A percentile compares a stretch with the other conserved stretches of the same genome.
Evolutionary conservation across 352 stramenopile genomes (phyloP).

Genomic region (Globisporangium alternatum): DNA sequence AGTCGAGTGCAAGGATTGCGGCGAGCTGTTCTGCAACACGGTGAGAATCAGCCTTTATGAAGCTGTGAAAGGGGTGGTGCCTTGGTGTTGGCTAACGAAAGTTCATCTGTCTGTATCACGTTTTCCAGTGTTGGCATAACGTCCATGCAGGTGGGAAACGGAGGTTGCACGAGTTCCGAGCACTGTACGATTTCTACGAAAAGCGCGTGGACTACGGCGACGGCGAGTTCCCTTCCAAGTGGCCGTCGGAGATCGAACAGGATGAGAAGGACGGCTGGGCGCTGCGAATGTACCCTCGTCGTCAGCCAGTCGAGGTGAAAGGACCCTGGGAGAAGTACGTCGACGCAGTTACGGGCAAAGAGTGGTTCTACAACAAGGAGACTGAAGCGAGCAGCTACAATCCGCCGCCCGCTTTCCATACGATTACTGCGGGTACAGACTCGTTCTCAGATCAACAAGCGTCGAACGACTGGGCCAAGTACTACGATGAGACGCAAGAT

Average conservation of each 20-base stretch:
- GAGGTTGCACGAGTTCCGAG: conserved; percentile 77
- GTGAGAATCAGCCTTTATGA: conserved; percentile 22
- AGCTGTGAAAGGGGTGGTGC: neutral
- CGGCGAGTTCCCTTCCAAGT: conserved; percentile 87
- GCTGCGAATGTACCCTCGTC: conserved; percentile 51
- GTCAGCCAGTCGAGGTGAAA: conserved; percentile 38
- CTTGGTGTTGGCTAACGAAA: neutral
- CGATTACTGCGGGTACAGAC: neutral
- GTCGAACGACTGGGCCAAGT: conserved; percentile 50
- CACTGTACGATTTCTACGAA: conserved; percentile 90
- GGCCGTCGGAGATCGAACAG: conserved; percentile 88
- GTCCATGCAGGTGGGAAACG: conserved; percentile 87
- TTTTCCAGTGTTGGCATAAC: conserved; percentile 73
- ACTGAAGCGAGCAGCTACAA: conserved; percentile 59
- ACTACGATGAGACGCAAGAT: conserved; percentile 57
- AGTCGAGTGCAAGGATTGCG: conserved; percentile 88
- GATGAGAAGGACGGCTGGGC: conserved; percentile 84
- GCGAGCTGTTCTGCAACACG: conserved; percentile 86
- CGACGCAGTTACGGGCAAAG: conserved; percentile 32
- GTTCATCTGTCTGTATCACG: neutral
- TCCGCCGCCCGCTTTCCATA: conserved; percentile 26
- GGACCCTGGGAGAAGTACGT: conserved; percentile 64
- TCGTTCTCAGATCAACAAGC: neutral
- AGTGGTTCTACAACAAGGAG: conserved; percentile 77
- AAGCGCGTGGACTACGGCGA: conserved; percentile 90